Conservation (phyloP, 371 early-diverging fungal species). For the Phascolomyces articulosus region DNA sequence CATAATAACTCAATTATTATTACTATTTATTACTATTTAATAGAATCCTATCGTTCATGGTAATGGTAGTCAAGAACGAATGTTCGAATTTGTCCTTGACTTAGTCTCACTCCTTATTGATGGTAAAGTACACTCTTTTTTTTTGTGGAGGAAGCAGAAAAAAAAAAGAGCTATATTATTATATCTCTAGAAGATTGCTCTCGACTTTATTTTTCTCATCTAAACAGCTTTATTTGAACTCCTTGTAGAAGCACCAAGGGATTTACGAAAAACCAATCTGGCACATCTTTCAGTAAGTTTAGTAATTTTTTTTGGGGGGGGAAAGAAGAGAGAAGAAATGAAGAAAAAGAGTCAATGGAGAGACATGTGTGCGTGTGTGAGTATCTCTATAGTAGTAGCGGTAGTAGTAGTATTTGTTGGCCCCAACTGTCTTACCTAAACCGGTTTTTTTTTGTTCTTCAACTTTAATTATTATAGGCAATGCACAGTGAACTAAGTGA, state of each 20-base stretch:
- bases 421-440: constrained; percentile 1
- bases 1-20: too few relatives aligned
- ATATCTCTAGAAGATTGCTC: neutral
- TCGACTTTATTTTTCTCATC: too few relatives aligned
- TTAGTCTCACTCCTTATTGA: constrained; percentile 63
- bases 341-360: neutral
- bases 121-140: constrained; percentile 23
- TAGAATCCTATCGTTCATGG: constrained; percentile 63
- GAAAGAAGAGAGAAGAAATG: neutral
- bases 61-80: constrained; percentile 62
- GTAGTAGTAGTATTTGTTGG: too few relatives aligned
- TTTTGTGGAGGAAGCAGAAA: neutral
- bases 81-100: constrained; percentile 65
- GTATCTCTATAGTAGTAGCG: too few relatives aligned
- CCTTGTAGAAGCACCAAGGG: constrained; percentile 37
- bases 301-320: constrained; percentile 3
- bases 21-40: neutral
- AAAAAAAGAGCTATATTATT: neutral
- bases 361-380: neutral
- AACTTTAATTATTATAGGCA: constrained; percentile 16
- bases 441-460: neutral
- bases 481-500: constrained; percentile 44
- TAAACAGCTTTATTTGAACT: too few relatives aligned
- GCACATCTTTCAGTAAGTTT: constrained; percentile 32
- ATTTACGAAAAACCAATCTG: constrained; percentile 38